A percentile compares a stretch with the other conserved stretches of the same genome.
These are phyloP conservation scores for Leishmania tarentolae DNA, from an alignment of 208 protist genomes.

Conservation along the genomic window DNA sequence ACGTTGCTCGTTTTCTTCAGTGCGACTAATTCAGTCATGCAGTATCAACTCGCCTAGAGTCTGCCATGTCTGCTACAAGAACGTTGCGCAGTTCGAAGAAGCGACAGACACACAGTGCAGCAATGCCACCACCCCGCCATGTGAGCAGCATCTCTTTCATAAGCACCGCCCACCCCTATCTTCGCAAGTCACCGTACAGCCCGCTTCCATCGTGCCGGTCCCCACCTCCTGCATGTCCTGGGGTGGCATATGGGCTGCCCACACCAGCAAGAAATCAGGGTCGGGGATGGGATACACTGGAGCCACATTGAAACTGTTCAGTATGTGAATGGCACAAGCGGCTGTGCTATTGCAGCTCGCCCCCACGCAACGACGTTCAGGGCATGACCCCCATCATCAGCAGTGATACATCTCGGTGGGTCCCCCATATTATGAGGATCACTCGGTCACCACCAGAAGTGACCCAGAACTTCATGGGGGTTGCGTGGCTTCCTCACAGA, in stretches of 20 bases:
- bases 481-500: no score
- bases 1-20: neutral
- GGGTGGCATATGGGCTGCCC: no score
- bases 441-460: no score
- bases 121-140: neutral
- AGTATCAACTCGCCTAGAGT: neutral
- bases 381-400: neutral
- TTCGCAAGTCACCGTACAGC: neutral
- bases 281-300: neutral
- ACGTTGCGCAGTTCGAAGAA: neutral
- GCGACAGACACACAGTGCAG: neutral
- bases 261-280: no score
- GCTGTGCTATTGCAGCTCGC: neutral
- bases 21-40: neutral
- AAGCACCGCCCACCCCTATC: neutral
- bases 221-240: neutral
- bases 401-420: neutral
- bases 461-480: no score
- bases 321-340: neutral
- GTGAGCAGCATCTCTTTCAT: neutral
- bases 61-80: neutral
- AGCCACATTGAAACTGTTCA: neutral
- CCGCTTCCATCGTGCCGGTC: neutral
- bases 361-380: neutral
- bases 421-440: no score